Base-by-base conservation (phyloP, 108 stramenopile species). In the Conticribra weissflogii region DNA sequence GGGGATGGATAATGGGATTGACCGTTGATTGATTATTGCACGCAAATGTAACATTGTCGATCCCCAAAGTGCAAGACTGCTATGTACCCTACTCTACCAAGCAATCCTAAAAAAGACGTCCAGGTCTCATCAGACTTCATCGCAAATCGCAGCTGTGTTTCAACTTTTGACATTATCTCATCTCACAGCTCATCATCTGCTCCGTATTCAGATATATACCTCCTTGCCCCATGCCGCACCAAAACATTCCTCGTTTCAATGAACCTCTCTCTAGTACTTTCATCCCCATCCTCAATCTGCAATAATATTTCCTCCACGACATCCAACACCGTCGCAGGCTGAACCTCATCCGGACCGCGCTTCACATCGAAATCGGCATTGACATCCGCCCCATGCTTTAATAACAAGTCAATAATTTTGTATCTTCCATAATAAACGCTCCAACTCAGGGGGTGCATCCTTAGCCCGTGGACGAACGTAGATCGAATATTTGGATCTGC, bases 361-460 rank as follows among this genome's bases (percentile, higher is more conserved):
- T 67, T 76, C 65, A 72, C 56, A 72, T 94, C 93, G 73, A 91
- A 89, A 75, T 94, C 88, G 28, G 83, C 68, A 69, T 94, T 91
- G n/a, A 83, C 65, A 68, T 89, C 79, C 1, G 93, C 93, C 7
- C 93, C 93, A 66, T 81, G 8, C 59, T 87, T 57, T 36, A 94
- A 58, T 34, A 94, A 69, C 27, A 94, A 22, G 22, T 63, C 54
- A 18, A 86, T 76, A 60, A 86, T 91, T 0, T 88, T 86, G 29
- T 83, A 63, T 64, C 90, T 82, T 3, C 90, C 90, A 33, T 85
- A 90, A 57, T 86, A 94, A 2, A 86, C 76, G 60, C 84, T 86
- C 93, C 93, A 94, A 62, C 83, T 85, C 9, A 94, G 54, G 0
- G 93, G 93, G 70, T 90, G 89, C 93, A 94, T 94, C 29, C 93